These are phyloP conservation scores for Metarhizium album DNA, from an alignment of 2,329 filamentous ascomycete species.

Conservation along the genomic window DNA sequence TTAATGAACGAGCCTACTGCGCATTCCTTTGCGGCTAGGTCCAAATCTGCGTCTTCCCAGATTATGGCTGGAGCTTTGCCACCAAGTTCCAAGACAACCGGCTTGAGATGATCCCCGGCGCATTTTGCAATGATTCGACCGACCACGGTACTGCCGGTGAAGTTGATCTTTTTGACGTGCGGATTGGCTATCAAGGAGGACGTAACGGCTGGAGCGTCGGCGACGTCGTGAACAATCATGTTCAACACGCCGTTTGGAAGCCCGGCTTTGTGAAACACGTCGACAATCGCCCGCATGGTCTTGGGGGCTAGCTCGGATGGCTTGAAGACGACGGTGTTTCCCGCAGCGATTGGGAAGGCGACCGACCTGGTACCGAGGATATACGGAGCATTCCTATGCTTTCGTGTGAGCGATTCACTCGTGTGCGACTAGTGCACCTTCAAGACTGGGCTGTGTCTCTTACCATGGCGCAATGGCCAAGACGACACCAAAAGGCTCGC, in stretches of 20 bases:
- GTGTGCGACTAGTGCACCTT: neutral
- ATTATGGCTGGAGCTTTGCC: constrained; percentile 75
- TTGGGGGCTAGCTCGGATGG: constrained; percentile 58
- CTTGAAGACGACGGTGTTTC: constrained; percentile 69
- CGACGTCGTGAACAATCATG: constrained; percentile 53
- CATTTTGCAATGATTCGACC: constrained; percentile 61
- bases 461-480: constrained; percentile 76
- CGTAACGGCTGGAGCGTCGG: constrained; percentile 58
- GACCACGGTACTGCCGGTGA: constrained; percentile 67
- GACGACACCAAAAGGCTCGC: constrained; percentile 70
- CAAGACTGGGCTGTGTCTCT: constrained; percentile 10
- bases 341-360: constrained; percentile 57
- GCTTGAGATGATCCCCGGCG: constrained; percentile 67
- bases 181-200: constrained; percentile 56
- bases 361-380: constrained; percentile 45
- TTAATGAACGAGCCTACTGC: constrained; percentile 62
- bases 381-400: constrained; percentile 43
- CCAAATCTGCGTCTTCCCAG: constrained; percentile 67
- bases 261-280: constrained; percentile 61
- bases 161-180: constrained; percentile 69
- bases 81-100: constrained; percentile 69
- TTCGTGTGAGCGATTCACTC: neutral
- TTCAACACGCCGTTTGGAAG: constrained; percentile 67
- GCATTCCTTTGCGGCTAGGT: constrained; percentile 57
- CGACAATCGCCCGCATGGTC: constrained; percentile 50